Percentiles rank a stretch among this genome's conserved stretches.
Conservation (phyloP, 2,329 filamentous ascomycete genomes). For the Aureobasidium sp. region DNA sequence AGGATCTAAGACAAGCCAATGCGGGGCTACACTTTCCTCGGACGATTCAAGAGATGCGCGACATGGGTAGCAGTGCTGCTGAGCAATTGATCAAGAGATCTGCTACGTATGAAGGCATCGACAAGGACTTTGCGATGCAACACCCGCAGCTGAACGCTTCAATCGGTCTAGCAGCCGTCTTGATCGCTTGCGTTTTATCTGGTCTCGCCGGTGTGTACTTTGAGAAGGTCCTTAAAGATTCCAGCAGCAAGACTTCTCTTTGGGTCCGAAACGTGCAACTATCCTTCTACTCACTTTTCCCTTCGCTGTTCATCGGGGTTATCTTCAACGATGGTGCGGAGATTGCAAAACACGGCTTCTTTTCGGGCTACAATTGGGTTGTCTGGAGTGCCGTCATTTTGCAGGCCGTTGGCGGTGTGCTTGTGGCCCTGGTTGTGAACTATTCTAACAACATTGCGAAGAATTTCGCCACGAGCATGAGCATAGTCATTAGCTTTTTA, state of each 20-base stretch:
- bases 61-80: constrained; percentile 48
- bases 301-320: constrained; percentile 78
- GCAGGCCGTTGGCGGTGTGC: constrained; percentile 75
- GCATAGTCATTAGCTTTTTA: constrained; percentile 78
- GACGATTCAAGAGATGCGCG: constrained; percentile 68
- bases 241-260: constrained; percentile 64
- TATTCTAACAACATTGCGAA: constrained; percentile 86
- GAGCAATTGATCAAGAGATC: constrained; percentile 59
- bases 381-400: constrained; percentile 81
- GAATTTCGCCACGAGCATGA: constrained; percentile 89
- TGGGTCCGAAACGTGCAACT: constrained; percentile 96
- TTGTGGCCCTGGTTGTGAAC: constrained; percentile 75
- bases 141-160: constrained; percentile 64
- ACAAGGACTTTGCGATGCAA: constrained; percentile 50
- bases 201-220: constrained; percentile 82
- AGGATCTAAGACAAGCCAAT: constrained; percentile 55
- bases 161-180: constrained; percentile 69
- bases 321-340: constrained; percentile 79
- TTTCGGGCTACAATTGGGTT: constrained; percentile 86
- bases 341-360: constrained; percentile 80
- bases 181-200: constrained; percentile 71
- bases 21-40: constrained; percentile 61
- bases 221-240: constrained; percentile 86
- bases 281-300: constrained; percentile 88
- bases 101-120: constrained; percentile 85